Evolutionary conservation across 352 stramenopile species (phyloP).

Genomic region (Globisporangium iwayamae): DNA sequence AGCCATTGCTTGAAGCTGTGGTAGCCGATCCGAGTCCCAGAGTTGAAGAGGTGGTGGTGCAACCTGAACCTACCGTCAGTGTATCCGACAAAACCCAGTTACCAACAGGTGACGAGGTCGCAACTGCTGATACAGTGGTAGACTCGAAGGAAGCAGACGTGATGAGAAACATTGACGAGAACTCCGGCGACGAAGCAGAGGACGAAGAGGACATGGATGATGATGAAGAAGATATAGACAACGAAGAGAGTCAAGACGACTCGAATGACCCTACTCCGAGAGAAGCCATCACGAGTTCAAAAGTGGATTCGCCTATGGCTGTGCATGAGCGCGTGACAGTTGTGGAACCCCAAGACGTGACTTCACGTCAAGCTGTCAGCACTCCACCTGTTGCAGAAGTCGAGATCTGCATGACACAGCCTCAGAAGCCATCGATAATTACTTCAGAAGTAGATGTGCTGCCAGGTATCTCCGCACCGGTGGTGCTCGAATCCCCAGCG

Average conservation of each 20-base stretch:
- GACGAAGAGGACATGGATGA: conserved; percentile 1
- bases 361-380: background rate
- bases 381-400: background rate
- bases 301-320: background rate
- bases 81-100: conserved; percentile 4
- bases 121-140: background rate
- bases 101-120: background rate
- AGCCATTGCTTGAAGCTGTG: background rate
- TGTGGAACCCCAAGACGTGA: background rate
- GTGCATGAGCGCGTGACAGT: background rate
- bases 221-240: conserved; percentile 4
- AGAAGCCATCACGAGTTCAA: background rate
- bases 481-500: background rate
- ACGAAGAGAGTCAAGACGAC: conserved; percentile 4
- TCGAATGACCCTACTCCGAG: background rate
- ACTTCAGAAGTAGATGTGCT: background rate
- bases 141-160: background rate
- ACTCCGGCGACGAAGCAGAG: conserved; percentile 1
- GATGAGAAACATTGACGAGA: background rate
- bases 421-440: background rate
- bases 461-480: background rate
- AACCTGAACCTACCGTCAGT: background rate
- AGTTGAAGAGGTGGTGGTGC: conserved; percentile 15
- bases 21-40: conserved; percentile 12
- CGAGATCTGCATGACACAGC: background rate